Conservation (phyloP, 257 asterid species). For the Lycium barbarum region DNA sequence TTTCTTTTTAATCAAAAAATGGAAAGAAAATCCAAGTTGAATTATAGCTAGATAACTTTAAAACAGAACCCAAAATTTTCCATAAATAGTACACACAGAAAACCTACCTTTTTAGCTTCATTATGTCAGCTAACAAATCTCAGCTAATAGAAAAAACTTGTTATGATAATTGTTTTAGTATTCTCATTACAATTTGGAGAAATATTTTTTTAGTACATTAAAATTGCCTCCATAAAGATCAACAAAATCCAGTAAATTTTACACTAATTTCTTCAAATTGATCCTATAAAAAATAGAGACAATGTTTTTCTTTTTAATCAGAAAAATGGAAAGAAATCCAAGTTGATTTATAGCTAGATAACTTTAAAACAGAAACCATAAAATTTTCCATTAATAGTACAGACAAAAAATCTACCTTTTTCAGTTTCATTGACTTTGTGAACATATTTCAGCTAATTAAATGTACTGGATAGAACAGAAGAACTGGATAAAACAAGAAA, state of each 20-base stretch:
- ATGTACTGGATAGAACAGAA: no score
- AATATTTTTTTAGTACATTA: background rate
- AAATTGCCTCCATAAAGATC: background rate
- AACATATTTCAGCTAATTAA: background rate
- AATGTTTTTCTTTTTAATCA: background rate
- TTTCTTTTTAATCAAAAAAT: background rate
- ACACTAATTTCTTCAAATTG: background rate
- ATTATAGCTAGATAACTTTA: background rate
- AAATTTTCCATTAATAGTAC: background rate
- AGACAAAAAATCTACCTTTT: background rate
- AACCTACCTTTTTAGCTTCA: background rate
- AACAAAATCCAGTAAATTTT: background rate
- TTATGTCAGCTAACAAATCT: background rate
- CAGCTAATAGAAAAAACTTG: constrained; percentile 10
- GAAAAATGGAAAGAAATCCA: background rate
- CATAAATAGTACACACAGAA: background rate
- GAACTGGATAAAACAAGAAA: background rate
- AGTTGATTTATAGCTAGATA: background rate
- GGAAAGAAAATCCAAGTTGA: background rate
- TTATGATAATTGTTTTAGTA: background rate
- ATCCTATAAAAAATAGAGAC: background rate
- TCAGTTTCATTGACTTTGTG: background rate
- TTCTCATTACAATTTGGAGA: background rate
- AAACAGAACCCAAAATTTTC: background rate
- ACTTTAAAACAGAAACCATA: background rate